Base-by-base conservation (phyloP, 169 alveolate genomes). In the Ichthyophthirius multifiliis region DNA sequence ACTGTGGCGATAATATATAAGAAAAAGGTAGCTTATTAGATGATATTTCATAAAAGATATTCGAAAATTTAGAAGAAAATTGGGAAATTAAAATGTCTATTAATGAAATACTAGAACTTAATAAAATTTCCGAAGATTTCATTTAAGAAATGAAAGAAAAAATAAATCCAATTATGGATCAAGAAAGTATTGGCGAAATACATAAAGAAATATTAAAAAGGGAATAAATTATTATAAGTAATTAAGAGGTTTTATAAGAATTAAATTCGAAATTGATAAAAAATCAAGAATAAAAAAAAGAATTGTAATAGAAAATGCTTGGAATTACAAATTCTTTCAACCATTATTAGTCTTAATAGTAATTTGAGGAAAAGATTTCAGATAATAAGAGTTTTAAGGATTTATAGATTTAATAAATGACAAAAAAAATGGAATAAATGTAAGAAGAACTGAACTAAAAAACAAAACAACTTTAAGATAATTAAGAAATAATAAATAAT, bases 31-130 rank as follows among this genome's bases (percentile, higher is more conserved):
- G 41, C 3, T 34, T 35, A 9, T 41, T 34, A 0, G 77, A 67
- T 20, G 77, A 67, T 20, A 37, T 67, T 5, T 23, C 62, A 16
- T 39, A 67, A 67, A 67, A 67, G 34, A 41, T 67, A 41, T 67
- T 67, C 41, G 46, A 41, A 13, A 67, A 67, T 31, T 37, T 67
- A 4, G 77, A 67, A 67, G 77, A 67, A 30, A 32, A 41, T 18
- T 67, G 77, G 77, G 77, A 67, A 67, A 37, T 67, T 9, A 34
- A 67, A 67, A 34, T 37, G 9, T 18, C 63, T 15, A 37, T 67
- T 1, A 44, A 67, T 18, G 77, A 67, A 20, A 20, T 67, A 9
- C n/a, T 34, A 16, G 20, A 67, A 27, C 32, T 67, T n/a, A 67
- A 67, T 67, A 41, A 44, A 39, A 34, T 34, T 2, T 37, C 35